Evolutionary conservation across 1,139 yeast genomes (phyloP).

Genomic region (Wickerhamomyces sp.): DNA sequence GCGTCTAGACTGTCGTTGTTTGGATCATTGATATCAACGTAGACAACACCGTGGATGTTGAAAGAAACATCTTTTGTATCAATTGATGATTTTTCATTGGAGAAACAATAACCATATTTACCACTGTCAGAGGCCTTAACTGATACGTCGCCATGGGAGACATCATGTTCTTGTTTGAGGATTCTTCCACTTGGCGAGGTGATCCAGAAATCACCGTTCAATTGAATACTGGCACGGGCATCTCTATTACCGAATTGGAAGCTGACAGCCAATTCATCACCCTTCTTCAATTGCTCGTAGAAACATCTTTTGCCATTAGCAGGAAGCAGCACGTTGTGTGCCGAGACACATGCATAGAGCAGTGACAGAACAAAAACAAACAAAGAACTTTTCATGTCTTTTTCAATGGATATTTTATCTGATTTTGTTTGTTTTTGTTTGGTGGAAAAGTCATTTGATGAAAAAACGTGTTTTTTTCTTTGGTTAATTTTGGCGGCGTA

Average conservation of each 20-base stretch:
- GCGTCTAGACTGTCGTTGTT: constrained; percentile 79
- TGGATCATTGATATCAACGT: constrained; percentile 81
- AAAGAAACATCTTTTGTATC: constrained; percentile 89
- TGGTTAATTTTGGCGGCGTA: too few species aligned
- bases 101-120: constrained; percentile 83
- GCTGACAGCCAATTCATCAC: constrained; percentile 83
- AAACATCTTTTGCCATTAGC: constrained; percentile 87
- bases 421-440: too few species aligned
- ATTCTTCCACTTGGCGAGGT: constrained; percentile 56
- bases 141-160: constrained; percentile 78
- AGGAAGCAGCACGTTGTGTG: constrained; percentile 82
- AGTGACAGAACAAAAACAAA: background rate
- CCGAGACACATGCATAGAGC: constrained; percentile 28
- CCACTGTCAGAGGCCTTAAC: constrained; percentile 65
- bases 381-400: background rate
- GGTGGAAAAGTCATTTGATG: too few species aligned
- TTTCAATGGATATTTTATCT: too few species aligned
- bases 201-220: constrained; percentile 65
- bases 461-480: too few species aligned
- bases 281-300: constrained; percentile 72
- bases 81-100: constrained; percentile 71
- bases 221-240: constrained; percentile 71
- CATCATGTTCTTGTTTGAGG: constrained; percentile 44
- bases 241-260: constrained; percentile 95
- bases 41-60: constrained; percentile 90